Evolutionary conservation across 73 alveolate genomes (phyloP).

Genomic region (Tetrahymena malaccensis): DNA sequence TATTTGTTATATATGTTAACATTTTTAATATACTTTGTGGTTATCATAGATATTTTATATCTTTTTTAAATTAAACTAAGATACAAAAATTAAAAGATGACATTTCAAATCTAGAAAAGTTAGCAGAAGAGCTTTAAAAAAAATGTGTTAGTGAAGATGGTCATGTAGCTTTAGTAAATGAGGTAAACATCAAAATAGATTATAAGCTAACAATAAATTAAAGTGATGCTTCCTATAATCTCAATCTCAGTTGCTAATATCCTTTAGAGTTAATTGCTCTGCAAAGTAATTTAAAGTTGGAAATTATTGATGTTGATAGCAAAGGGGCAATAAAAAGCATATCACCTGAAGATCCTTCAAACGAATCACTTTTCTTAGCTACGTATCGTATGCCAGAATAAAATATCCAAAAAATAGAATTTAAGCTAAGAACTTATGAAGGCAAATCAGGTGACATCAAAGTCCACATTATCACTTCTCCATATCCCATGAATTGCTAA

Average conservation of each 20-base stretch:
- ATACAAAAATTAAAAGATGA: not conserved
- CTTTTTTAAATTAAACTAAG: not conserved
- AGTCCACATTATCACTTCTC: not conserved
- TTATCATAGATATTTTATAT: not conserved
- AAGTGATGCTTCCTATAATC: not conserved
- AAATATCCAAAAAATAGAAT: not conserved
- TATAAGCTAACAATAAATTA: not conserved
- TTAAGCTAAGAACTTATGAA: not conserved
- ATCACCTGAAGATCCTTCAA: not conserved
- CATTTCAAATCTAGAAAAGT: not conserved
- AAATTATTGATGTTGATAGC: not conserved
- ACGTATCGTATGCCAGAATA: not conserved
- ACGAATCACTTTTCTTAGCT: not conserved
- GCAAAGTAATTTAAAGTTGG: not conserved
- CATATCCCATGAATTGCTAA: not conserved
- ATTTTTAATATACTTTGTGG: too few species aligned
- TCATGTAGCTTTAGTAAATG: not conserved
- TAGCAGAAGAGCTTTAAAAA: not conserved
- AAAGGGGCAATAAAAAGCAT: not conserved
- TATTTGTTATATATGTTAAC: too few species aligned
- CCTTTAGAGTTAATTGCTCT: not conserved
- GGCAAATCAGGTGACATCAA: not conserved
- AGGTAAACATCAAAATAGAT: not conserved
- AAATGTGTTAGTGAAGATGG: not conserved
- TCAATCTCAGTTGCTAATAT: not conserved